These are phyloP conservation scores for Codiaeum variegatum DNA, from an alignment of 441 rosid genomes.

Conservation along the genomic window DNA sequence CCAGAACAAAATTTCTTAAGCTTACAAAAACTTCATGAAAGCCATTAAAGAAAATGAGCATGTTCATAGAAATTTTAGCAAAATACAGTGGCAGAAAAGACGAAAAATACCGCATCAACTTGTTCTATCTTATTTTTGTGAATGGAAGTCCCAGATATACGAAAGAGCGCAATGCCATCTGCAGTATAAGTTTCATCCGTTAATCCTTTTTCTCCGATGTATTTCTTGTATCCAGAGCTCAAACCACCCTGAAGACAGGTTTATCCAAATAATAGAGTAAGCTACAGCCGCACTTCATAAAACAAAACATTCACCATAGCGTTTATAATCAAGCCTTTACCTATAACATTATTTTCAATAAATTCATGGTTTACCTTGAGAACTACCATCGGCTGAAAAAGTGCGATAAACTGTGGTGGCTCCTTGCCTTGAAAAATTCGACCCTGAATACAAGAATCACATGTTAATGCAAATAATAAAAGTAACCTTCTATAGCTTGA, in stretches of 20 bases:
- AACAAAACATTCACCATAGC: constrained; percentile 13
- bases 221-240: constrained; percentile 79
- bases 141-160: constrained; percentile 70
- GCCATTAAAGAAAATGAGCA: neutral
- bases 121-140: constrained; percentile 75
- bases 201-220: constrained; percentile 52
- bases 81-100: constrained; percentile 11
- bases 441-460: constrained; percentile 59
- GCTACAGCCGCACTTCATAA: constrained; percentile 16
- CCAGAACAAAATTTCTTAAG: neutral
- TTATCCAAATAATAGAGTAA: constrained; percentile 22
- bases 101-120: constrained; percentile 77
- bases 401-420: constrained; percentile 90
- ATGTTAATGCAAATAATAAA: constrained; percentile 29
- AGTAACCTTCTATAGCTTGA: constrained; percentile 16
- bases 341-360: constrained; percentile 7
- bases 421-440: constrained; percentile 88
- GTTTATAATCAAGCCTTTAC: constrained; percentile 10
- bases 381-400: constrained; percentile 90
- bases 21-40: neutral
- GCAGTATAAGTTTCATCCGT: constrained; percentile 72
- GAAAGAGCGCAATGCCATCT: constrained; percentile 75
- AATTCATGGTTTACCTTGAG: constrained; percentile 66
- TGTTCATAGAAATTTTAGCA: neutral
- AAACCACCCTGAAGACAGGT: constrained; percentile 70